These are phyloP conservation scores for Xylariaceae sp. DNA, from an alignment of 2,329 filamentous ascomycete species.

Conservation along the genomic window DNA sequence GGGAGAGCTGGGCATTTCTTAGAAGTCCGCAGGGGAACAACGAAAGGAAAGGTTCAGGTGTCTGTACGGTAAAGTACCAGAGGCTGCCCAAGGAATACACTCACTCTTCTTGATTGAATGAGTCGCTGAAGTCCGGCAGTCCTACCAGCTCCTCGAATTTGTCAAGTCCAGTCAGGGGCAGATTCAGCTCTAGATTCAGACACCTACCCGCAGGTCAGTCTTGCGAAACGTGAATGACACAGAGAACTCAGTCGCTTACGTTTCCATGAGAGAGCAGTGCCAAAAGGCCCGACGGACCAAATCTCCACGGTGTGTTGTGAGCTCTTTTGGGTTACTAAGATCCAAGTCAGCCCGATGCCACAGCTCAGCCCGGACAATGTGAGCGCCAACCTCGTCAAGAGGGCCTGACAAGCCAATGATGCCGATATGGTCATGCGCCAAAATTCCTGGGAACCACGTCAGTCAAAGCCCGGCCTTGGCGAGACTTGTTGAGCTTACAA, in stretches of 20 bases:
- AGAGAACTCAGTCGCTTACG: too few relatives aligned
- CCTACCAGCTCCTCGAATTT: slow-evolving; percentile 45
- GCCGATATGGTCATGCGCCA: slow-evolving; percentile 51
- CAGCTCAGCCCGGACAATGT: too few relatives aligned
- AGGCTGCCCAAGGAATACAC: too few relatives aligned
- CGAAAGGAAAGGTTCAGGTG: too few relatives aligned
- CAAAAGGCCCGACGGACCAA: slow-evolving; percentile 49
- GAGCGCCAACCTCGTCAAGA: slow-evolving; percentile 53
- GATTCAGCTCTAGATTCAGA: slow-evolving; percentile 50
- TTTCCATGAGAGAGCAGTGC: slow-evolving; percentile 49
- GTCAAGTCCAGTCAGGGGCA: slow-evolving; percentile 48
- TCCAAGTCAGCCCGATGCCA: neutral
- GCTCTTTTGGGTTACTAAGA: slow-evolving; percentile 32
- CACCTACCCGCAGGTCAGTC: too few relatives aligned
- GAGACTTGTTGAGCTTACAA: slow-evolving; percentile 27
- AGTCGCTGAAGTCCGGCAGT: slow-evolving; percentile 44
- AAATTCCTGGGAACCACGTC: slow-evolving; percentile 38
- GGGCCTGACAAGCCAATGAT: slow-evolving; percentile 48
- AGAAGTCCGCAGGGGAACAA: too few relatives aligned
- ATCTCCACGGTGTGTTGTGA: slow-evolving; percentile 39
- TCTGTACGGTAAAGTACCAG: too few relatives aligned
- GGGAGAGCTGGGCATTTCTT: too few relatives aligned
- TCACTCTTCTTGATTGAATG: slow-evolving; percentile 37
- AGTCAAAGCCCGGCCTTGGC: neutral
- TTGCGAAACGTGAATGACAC: too few relatives aligned